Evolutionary conservation across 2,329 filamentous ascomycete genomes (phyloP).

Genomic region (Epichloe scottii): DNA sequence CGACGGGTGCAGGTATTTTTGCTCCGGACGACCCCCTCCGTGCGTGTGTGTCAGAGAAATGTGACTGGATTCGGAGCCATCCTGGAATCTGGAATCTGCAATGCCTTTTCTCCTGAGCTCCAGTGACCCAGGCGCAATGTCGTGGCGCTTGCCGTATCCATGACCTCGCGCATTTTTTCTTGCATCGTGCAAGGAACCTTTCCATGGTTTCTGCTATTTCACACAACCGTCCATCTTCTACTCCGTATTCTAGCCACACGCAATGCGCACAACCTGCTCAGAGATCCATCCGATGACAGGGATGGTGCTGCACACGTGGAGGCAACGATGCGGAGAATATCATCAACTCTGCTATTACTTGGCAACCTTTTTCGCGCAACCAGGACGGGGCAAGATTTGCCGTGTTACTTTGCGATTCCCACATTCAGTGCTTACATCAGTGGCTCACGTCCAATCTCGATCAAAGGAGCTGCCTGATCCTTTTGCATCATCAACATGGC

Average conservation of each 20-base stretch:
- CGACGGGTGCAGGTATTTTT: not conserved
- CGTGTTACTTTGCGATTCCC: not conserved
- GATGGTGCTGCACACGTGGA: not conserved
- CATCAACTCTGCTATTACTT: not conserved
- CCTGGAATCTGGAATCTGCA: no score
- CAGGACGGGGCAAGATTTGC: no score
- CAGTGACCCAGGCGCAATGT: not conserved
- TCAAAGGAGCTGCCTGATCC: not conserved
- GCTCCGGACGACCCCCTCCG: no score
- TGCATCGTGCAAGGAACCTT: no score
- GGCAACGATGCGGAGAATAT: not conserved
- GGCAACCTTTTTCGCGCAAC: not conserved
- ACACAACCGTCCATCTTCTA: no score
- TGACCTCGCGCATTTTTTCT: no score
- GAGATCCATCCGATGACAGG: not conserved
- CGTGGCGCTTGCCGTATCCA: no score
- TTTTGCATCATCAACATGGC: no score
- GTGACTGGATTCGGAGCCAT: no score
- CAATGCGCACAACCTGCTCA: not conserved
- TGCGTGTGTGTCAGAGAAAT: no score
- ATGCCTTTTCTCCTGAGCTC: no score
- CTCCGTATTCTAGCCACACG: not conserved
- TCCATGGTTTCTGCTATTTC: no score
- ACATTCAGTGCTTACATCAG: not conserved
- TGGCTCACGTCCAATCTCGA: not conserved